Base-by-base conservation (phyloP, 1,139 yeast genomes). In the Meyerozyma sp. region DNA sequence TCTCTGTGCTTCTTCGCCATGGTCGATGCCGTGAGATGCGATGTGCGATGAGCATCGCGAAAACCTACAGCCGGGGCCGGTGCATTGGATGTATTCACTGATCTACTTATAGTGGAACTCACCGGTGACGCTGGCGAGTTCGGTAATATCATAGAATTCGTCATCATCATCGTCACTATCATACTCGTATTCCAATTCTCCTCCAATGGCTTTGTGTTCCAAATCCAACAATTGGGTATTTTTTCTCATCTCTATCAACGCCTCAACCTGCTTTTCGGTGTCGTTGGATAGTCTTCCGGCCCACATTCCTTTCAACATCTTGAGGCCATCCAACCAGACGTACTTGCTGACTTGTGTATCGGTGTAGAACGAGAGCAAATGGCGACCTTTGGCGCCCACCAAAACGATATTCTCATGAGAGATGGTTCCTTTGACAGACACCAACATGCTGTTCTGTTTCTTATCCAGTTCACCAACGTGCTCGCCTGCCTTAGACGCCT, bases 321-420 rank as follows among this genome's bases (percentile, higher is more conserved):
- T 81, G 45, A 88, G 62, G 1, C 95, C 96, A 62, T 88, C 95
- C 39, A 84, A 69, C 94, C 95, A 88, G 9, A 83, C 80, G 46
- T 77, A 79, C 42, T 85, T 81, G 46, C 80, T 76, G 42, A 84
- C 89, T 48, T 79, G 77, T 5, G 90, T 83, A 49, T 86, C 93
- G 7, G 87, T 78, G 59, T 76, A 86, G 54, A 87, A 84, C 21
- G 73, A 63, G 46, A 87, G 69, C 13, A 81, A 51, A 20, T 60
- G 57, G 44, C 71, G 68, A 35, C 63, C 61, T 36, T 64, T 63
- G 36, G 70, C 67, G 30, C 77, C 81, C 7, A 72, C 46, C 20
- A 82, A 58, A 1, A 76, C 65, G 44, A 82, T 78, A 51, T 75
- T 79, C 41, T 79, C 81, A 51, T 79, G 78, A 8, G 79, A 68